These are phyloP conservation scores for Tylopilus sp. DNA, from an alignment of 1,284 basidiomycete genomes.

Conservation along the genomic window DNA sequence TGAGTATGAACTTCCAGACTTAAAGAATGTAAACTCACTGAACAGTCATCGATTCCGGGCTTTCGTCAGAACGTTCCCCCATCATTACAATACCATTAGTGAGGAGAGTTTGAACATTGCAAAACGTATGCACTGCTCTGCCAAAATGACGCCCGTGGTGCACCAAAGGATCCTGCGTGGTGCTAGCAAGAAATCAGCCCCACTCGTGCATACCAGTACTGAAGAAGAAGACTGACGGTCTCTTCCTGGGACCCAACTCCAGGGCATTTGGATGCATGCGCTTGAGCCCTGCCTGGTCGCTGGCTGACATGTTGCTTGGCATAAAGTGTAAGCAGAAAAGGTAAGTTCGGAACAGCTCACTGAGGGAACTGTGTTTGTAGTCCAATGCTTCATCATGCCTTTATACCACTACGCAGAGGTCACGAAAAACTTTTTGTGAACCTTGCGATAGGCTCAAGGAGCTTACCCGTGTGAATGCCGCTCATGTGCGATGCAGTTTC, in stretches of 20 bases:
- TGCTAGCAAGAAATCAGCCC: not conserved
- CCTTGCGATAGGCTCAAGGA: too few species aligned
- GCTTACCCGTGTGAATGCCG: too few species aligned
- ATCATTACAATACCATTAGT: not conserved
- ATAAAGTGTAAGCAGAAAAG: too few species aligned
- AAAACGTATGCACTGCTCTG: not conserved
- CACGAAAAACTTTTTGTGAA: too few species aligned
- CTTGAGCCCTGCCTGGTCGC: too few species aligned
- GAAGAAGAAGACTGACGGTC: not conserved
- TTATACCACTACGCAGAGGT: too few species aligned
- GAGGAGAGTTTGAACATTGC: not conserved
- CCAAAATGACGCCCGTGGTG: constrained; percentile 4
- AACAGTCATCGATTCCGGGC: not conserved
- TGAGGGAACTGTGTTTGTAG: too few species aligned
- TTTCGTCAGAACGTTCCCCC: not conserved
- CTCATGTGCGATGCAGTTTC: too few species aligned
- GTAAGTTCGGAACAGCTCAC: too few species aligned
- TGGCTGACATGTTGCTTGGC: too few species aligned
- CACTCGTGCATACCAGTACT: not conserved
- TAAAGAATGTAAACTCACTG: not conserved
- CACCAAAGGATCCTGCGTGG: constrained; percentile 1
- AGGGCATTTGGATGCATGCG: not conserved
- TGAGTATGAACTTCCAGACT: not conserved
- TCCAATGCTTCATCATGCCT: too few species aligned
- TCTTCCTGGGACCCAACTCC: not conserved